Evolutionary conservation across 345 rosid genomes (phyloP).

Genomic region (Lepidium didymum): DNA sequence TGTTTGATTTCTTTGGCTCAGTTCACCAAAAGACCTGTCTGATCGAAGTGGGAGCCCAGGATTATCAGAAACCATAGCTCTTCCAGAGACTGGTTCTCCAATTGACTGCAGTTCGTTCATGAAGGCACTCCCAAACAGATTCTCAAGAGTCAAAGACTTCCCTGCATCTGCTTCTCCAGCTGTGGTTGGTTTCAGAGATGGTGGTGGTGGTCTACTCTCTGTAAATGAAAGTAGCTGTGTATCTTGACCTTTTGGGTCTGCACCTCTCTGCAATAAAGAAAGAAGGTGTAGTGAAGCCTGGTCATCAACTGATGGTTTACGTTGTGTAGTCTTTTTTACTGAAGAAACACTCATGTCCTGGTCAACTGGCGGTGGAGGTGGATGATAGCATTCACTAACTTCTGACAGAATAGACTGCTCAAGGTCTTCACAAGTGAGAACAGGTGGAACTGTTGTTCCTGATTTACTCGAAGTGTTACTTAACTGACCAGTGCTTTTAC

Average conservation of each 20-base stretch:
- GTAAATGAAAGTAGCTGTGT: conserved; percentile 13
- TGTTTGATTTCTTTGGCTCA: conserved; percentile 34
- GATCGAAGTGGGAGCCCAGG: conserved; percentile 30
- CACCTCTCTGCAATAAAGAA: conserved; percentile 64
- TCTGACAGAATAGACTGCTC: conserved; percentile 87
- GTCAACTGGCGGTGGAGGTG: conserved; percentile 29
- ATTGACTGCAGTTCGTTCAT: conserved; percentile 86
- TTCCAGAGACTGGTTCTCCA: conserved; percentile 51
- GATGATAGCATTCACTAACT: conserved; percentile 39
- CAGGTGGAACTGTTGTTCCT: conserved; percentile 43
- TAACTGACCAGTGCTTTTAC: conserved; percentile 31
- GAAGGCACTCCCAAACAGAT: conserved; percentile 91
- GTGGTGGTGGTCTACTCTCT: conserved; percentile 29
- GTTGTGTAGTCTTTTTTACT: conserved; percentile 32
- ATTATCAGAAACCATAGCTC: conserved; percentile 36
- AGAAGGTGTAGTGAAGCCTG: conserved; percentile 87
- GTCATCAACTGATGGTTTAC: conserved; percentile 41
- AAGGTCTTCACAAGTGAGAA: conserved; percentile 98
- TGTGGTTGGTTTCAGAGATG: conserved; percentile 15
- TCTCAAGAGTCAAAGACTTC: conserved; percentile 75
- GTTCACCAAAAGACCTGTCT: conserved; percentile 29
- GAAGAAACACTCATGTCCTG: conserved; percentile 33
- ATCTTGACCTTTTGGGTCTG: conserved; percentile 30
- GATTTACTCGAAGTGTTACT: conserved; percentile 23
- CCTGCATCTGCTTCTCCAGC: conserved; percentile 39